Base-by-base conservation (phyloP, 2,329 filamentous ascomycete genomes). In the Pseudocercospora vitis region DNA sequence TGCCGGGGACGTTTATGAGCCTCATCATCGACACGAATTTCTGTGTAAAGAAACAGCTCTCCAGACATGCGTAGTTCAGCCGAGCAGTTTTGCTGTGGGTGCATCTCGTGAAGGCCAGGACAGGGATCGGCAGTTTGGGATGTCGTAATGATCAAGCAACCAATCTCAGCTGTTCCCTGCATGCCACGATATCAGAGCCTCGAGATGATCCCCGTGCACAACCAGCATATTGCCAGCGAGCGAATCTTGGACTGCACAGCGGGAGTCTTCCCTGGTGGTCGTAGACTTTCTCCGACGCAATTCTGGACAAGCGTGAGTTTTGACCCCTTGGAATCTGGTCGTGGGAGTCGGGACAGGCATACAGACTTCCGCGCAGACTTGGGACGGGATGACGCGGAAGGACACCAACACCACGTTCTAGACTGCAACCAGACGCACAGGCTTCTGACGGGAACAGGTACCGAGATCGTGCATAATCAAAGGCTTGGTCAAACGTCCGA, bases 301-400 rank as follows among this genome's bases (percentile, higher is more conserved):
- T 18, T 21, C 35, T 39, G 14, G 35, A 4, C 14, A 14, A 4
- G 35, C 21, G 14, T 39, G 35, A 18, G 14, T 39, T 23, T 39
- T 14, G 11, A 39, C 35, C 35, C 35, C 21, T 39, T 14, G 11
- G 21, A 39, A 39, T 39, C 18, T n/a, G n/a, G 35, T 39, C 35
- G 35, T 39, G 21, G 18, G 21, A 39, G 35, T 18, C 35, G 35
- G 35, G 21, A 21, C 35, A 39, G 35, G 35, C 37, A 40, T 40
- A 12, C n/a, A n/a, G n/a, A n/a, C n/a, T n/a, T 40, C 23, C 23
- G 18, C 37, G 11, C 18, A 21, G 18, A 29, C 37, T 40, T 40
- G 37, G 37, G 19, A 40, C 23, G 37, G 37, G 19, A 40, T 12
- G 37, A 11, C 18, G 37, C 37, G 37, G 37, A 40, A 42, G 21